These are phyloP conservation scores for Geosmithia flava DNA, from an alignment of 2,329 filamentous ascomycete species.

Conservation along the genomic window DNA sequence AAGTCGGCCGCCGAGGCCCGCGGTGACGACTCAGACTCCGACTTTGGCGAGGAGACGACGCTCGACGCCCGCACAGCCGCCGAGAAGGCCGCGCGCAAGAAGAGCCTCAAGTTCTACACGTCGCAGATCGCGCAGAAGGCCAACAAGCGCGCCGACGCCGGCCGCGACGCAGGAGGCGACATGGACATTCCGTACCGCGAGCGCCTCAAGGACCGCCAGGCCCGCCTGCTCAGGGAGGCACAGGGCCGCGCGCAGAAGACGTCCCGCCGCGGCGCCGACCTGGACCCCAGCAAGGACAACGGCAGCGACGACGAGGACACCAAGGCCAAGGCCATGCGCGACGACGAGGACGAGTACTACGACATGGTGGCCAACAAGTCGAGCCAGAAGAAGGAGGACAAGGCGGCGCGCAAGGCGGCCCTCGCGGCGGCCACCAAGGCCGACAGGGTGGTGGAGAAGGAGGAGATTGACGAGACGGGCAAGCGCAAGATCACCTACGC, in stretches of 20 bases:
- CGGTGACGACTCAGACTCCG: slow-evolving; percentile 48
- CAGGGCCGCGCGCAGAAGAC: slow-evolving; percentile 65
- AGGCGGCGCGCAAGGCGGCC: slow-evolving; percentile 43
- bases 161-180: slow-evolving; percentile 66
- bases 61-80: slow-evolving; percentile 69
- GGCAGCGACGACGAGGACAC: slow-evolving; percentile 45
- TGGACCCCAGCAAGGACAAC: slow-evolving; percentile 57
- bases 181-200: slow-evolving; percentile 80
- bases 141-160: slow-evolving; percentile 66
- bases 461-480: slow-evolving; percentile 66
- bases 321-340: slow-evolving; percentile 36
- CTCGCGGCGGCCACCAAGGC: slow-evolving; percentile 50
- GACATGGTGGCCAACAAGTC: slow-evolving; percentile 65
- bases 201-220: slow-evolving; percentile 73
- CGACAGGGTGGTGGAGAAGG: slow-evolving; percentile 50
- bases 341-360: slow-evolving; percentile 70
- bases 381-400: slow-evolving; percentile 63
- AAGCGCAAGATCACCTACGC: slow-evolving; percentile 88
- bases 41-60: slow-evolving; percentile 82
- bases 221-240: slow-evolving; percentile 77
- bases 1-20: slow-evolving; percentile 21
- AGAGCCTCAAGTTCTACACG: slow-evolving; percentile 92
- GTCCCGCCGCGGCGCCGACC: slow-evolving; percentile 49
- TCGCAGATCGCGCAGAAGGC: slow-evolving; percentile 94
- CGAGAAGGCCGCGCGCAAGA: slow-evolving; percentile 82